phyloP scores from a whole-genome alignment of 805 yeast genomes.

The Metschnikowia kunwiensis region DNA sequence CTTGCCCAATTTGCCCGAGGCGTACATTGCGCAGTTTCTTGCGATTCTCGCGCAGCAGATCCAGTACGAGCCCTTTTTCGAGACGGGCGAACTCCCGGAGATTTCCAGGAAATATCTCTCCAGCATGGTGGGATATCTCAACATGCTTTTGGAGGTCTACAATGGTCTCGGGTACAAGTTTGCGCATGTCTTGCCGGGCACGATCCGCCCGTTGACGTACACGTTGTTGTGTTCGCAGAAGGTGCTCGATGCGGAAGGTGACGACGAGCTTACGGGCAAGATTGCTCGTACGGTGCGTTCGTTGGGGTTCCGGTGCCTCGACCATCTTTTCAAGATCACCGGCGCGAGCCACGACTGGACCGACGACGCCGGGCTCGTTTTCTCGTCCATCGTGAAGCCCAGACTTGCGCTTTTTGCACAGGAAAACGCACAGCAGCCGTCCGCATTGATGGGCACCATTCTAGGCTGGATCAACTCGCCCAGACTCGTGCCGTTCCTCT shows the following conservation, averaged over 20 bases:
- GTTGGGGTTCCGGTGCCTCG: constrained; percentile 62
- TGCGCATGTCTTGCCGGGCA: constrained; percentile 44
- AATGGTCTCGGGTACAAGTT: constrained; percentile 58
- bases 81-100: constrained; percentile 1
- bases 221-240: constrained; percentile 53
- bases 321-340: constrained; percentile 51
- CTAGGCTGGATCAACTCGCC: constrained; percentile 48
- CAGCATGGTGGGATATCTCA: constrained; percentile 62
- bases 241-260: constrained; percentile 25
- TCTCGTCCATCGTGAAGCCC: constrained; percentile 54
- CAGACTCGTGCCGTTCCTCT: constrained; percentile 49
- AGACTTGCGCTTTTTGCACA: constrained; percentile 64
- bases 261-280: constrained; percentile 30
- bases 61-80: constrained; percentile 16
- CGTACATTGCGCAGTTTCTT: constrained; percentile 58
- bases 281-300: constrained; percentile 61
- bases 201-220: constrained; percentile 57
- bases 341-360: constrained; percentile 58
- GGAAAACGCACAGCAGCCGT: constrained; percentile 81
- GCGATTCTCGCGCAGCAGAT: constrained; percentile 58
- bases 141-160: constrained; percentile 54
- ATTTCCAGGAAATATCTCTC: constrained; percentile 34
- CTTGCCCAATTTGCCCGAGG: constrained; percentile 53
- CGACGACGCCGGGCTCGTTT: constrained; percentile 45
- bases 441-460: constrained; percentile 68